Evolutionary conservation across 768 basidiomycete species (phyloP), one percentile per base, ranked within the genome.

Genomic region (Omphalotus guepiniiformis): DNA sequence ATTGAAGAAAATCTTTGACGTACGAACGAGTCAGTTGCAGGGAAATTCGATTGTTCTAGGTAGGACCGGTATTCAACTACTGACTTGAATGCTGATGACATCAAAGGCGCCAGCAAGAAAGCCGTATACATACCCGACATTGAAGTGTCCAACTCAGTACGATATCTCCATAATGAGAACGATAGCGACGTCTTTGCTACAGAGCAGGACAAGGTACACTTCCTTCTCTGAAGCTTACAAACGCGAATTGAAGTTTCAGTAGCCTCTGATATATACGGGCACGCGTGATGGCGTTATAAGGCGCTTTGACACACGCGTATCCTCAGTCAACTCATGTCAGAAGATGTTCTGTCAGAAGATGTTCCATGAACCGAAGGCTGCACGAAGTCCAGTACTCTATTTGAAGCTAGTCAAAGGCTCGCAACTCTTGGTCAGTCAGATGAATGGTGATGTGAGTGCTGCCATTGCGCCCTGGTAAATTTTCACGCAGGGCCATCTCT

Each of bases 171-270:
- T 22, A 84, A 83, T 2, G 53, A 69, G 16, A 32, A 46, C 13
- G 38, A 46, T 27, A 85, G 83, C 44, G 84, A 86, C 55, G 79
- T 85, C 0, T 78, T 88, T 52, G 62, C 83, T 2, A 63, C 85
- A n/a, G 59, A 69, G 39, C 80, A 80, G 54, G 59, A 68, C 39
- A 63, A 73, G 42, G 84, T 83, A 34, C 4, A 38, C 37, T 38
- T 7, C 7, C 16, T 8, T 8, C 13, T 19, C 11, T 34, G 16
- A n/a, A 44, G 22, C 32, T 13, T 34, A 11, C 13, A 7, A 19
- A 28, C 21, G 16, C n/a, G 26, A 3, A 34, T 54, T 26, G 2
- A 50, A 42, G 25, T 47, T 29, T 7, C 51, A 84, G 82, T 63
- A 71, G n/a, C n/a, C n/a, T 41, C 54, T 73, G 4, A 61, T 83